Percentiles rank a stretch among this genome's conserved stretches.
These are phyloP conservation scores for Fraxinus nigra DNA, from an alignment of 305 asterid genomes.

Conservation along the genomic window DNA sequence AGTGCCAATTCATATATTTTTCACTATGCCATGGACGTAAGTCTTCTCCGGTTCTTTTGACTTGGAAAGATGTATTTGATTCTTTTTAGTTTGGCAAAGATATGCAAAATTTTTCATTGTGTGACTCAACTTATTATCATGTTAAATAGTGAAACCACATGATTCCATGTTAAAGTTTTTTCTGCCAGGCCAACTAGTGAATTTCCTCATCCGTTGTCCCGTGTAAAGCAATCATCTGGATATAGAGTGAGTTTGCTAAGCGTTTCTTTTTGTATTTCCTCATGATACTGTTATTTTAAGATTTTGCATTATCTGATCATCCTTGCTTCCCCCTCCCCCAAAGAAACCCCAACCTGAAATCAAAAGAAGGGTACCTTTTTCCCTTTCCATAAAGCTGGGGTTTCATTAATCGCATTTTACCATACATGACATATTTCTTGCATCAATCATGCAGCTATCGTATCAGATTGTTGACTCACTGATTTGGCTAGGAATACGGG, in stretches of 20 bases:
- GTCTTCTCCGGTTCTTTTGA: constrained; percentile 29
- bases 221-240: constrained; percentile 94
- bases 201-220: constrained; percentile 87
- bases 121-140: constrained; percentile 1
- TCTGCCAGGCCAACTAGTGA: constrained; percentile 54
- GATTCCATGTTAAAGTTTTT: constrained; percentile 7
- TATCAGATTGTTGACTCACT: constrained; percentile 94
- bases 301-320: background rate
- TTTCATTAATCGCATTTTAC: background rate
- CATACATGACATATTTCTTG: constrained; percentile 28
- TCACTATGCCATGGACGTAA: constrained; percentile 96
- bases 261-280: constrained; percentile 11
- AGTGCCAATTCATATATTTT: constrained; percentile 74
- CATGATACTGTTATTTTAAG: background rate
- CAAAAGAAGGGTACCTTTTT: background rate
- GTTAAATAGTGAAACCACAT: constrained; percentile 9
- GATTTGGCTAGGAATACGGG: constrained; percentile 96
- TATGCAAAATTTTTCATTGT: background rate
- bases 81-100: constrained; percentile 20
- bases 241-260: constrained; percentile 61
- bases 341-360: background rate
- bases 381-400: background rate
- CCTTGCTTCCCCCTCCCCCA: background rate
- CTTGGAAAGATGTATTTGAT: constrained; percentile 15
- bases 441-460: constrained; percentile 70